Evolutionary conservation across 2,329 filamentous ascomycete species (phyloP), one percentile per base, ranked within the genome.

Genomic region (Rhinocladiella similis): DNA sequence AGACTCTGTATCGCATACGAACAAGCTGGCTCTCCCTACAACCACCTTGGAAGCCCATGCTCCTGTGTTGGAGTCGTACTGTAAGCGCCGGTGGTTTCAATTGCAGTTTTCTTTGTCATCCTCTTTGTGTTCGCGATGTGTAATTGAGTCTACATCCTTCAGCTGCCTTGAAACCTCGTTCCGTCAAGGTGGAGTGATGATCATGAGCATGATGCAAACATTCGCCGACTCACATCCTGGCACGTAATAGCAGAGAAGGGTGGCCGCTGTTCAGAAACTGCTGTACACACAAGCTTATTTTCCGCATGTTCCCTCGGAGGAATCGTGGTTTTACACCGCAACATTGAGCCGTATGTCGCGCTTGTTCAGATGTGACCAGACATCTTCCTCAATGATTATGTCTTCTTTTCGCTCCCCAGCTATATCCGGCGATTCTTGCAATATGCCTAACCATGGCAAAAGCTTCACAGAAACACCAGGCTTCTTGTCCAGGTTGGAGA

Each of bases 401-500:
- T 35, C 29, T 35, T 35, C 14, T 14, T 35, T 35, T 35, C 29
- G 29, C 29, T 35, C 29, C 7, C 29, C 29, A 35, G 29, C 29
- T 35, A 35, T 14, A 14, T 35, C 14, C 29, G 14, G 29, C 14
- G 29, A 35, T 35, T 35, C 29, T 35, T 6, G 29, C 29, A 35
- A 35, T 35, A 35, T 35, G 29, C 29, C 29, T 35, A 35, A 35
- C 29, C 7, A 35, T 35, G 29, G 7, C 29, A 35, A 35, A 35
- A 35, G 29, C 29, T 35, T 35, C 29, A 14, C 29, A 7, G 29
- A 35, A 35, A 35, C 29, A 35, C 29, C 29, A 35, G 29, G 14
- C 29, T 35, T 35, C 29, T 35, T 35, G 47, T 50, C 47, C 18
- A 38, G 41, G n/a, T 20, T 50, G 19, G 39, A 53, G 39, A 46